Base-by-base conservation (phyloP, 2,329 filamentous ascomycete genomes). In the Davidsoniella virescens region DNA sequence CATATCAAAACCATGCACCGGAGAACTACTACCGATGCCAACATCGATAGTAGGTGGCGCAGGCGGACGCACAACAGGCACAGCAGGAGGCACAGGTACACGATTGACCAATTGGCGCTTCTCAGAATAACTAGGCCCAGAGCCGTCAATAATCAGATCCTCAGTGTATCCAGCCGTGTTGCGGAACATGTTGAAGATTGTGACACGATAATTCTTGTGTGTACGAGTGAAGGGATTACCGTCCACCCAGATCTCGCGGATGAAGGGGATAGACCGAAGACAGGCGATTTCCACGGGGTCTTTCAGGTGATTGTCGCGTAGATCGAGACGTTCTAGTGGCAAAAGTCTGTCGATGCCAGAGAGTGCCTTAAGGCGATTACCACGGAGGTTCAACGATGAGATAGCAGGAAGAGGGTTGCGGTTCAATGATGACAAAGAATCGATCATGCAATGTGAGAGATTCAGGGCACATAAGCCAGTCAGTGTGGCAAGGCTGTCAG, bases 361-460 rank as follows among this genome's bases (percentile, higher is more conserved):
- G 53, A 98, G 75, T 2, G 87, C 94, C 52, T 79, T 75, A 53
- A 98, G 73, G 43, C 88, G 80, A 63, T 98, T 98, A 46, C 79
- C 85, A 52, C 90, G 81, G 50, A 98, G 75, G 60, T 96, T 96
- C 52, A 98, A 70, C 1, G 88, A 88, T 1, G 85, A 93, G 55
- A 98, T 94, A 17, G 92, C 90, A 25, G 92, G 90, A 4, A 98
- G 72, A 10, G 92, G 87, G 59, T 83, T 92, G 55, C 84, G 80
- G 2, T 80, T 80, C 40, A 98, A 70, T 2, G 90, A 94, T 59
- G 93, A 84, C 51, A 98, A 71, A 14, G 87, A 92, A 58, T 90
- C 85, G 55, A 98, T 96, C 88, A 96, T 95, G 71, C 90, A 96
- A 59, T 94, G 84, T 3, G 90, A 94, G 23, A 98, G 72, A 59